These are phyloP conservation scores for Lophium mytilinum DNA, from an alignment of 495 filamentous ascomycete genomes.

Conservation along the genomic window DNA sequence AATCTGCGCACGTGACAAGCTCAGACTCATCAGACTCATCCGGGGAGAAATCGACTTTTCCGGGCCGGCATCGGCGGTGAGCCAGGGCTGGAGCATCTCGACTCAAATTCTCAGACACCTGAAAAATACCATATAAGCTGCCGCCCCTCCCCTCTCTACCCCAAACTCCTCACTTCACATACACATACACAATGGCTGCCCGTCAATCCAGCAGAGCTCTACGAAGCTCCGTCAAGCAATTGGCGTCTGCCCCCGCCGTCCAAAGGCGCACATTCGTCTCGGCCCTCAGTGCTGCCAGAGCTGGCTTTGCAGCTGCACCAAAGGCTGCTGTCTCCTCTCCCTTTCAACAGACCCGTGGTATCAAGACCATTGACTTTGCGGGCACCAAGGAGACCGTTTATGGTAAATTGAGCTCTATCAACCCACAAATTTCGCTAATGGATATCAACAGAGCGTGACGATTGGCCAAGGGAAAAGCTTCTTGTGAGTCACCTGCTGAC, in stretches of 20 bases:
- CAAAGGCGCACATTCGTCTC: constrained; percentile 65
- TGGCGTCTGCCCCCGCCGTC: constrained; percentile 40
- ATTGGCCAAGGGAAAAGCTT: constrained; percentile 98
- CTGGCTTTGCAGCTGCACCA: constrained; percentile 37
- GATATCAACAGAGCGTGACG: constrained; percentile 66
- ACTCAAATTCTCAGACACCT: not conserved
- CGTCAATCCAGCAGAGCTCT: constrained; percentile 74
- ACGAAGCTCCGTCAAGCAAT: constrained; percentile 64
- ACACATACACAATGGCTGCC: constrained; percentile 68
- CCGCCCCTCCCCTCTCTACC: not conserved
- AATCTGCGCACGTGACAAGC: too few species aligned
- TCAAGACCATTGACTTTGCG: constrained; percentile 92
- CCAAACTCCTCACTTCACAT: constrained; percentile 9
- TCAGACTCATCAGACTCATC: too few species aligned
- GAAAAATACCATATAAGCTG: not conserved
- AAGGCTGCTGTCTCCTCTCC: constrained; percentile 43
- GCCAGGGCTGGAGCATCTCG: not conserved
- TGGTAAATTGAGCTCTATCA: constrained; percentile 44
- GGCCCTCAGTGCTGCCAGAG: constrained; percentile 48
- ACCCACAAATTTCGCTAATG: constrained; percentile 11
- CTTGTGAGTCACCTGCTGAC: constrained; percentile 50
- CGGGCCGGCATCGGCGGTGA: too few species aligned
- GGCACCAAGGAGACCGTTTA: constrained; percentile 87
- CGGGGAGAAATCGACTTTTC: too few species aligned
- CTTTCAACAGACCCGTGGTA: constrained; percentile 61